Conservation (phyloP, 768 basidiomycete species). For the Termitomyces titanicus region DNA sequence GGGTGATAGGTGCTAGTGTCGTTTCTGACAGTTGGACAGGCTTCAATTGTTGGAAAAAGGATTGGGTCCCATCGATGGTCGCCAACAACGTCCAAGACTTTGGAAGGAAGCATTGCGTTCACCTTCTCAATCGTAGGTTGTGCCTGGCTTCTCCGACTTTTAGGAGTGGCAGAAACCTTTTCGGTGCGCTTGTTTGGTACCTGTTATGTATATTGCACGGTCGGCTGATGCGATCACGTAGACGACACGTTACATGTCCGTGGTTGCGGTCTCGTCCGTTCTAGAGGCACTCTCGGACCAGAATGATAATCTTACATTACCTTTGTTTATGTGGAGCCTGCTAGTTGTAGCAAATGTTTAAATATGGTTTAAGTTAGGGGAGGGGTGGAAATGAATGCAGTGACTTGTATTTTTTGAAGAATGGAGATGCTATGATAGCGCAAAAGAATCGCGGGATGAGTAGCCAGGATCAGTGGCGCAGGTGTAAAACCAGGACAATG, state of each 20-base stretch:
- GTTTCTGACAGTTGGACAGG: slow-evolving; percentile 38
- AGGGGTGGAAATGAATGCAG: background rate
- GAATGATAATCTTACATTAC: slow-evolving; percentile 96
- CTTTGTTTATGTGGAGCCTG: slow-evolving; percentile 94
- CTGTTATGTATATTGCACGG: background rate
- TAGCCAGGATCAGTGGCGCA: slow-evolving; percentile 3
- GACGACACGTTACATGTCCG: slow-evolving; percentile 63
- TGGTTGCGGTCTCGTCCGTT: slow-evolving; percentile 61
- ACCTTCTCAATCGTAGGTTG: slow-evolving; percentile 62
- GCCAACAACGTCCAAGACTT: slow-evolving; percentile 76
- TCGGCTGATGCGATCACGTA: slow-evolving; percentile 25
- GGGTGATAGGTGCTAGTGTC: background rate
- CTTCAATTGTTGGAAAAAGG: slow-evolving; percentile 88
- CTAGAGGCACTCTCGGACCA: slow-evolving; percentile 93
- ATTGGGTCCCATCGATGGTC: slow-evolving; percentile 85
- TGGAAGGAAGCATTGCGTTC: slow-evolving; percentile 90
- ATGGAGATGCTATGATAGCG: background rate
- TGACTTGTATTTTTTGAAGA: background rate
- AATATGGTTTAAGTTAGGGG: slow-evolving; percentile 1
- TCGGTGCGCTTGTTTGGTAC: slow-evolving; percentile 52
- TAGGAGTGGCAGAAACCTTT: slow-evolving; percentile 70
- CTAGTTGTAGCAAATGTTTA: slow-evolving; percentile 52
- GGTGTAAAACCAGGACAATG: background rate
- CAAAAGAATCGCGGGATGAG: background rate
- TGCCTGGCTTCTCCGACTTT: slow-evolving; percentile 67